Evolutionary conservation across 1,139 yeast species (phyloP).

Genomic region (Suhomyces maxii): DNA sequence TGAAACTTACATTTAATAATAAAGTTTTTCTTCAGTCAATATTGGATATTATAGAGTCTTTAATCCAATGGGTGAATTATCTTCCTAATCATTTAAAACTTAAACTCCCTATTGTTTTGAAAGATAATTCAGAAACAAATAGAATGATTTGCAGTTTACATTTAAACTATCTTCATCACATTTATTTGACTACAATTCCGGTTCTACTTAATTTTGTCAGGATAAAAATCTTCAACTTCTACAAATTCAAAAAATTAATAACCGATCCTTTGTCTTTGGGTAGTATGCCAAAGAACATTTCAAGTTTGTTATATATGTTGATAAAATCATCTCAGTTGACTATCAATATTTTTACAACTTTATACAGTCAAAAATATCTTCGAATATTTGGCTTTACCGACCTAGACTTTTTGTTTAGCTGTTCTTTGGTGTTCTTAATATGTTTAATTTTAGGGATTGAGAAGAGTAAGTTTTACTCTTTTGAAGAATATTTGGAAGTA

Average conservation of each 20-base stretch:
- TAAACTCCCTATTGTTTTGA: slow-evolving; percentile 11
- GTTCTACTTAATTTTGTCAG: slow-evolving; percentile 26
- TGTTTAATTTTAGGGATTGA: slow-evolving; percentile 21
- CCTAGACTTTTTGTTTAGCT: slow-evolving; percentile 26
- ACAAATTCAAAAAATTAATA: slow-evolving; percentile 6
- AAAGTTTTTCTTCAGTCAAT: slow-evolving; percentile 20
- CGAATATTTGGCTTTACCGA: slow-evolving; percentile 30
- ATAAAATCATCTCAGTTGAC: slow-evolving; percentile 28
- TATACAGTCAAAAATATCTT: slow-evolving; percentile 20
- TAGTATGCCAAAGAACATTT: slow-evolving; percentile 23
- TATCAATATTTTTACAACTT: slow-evolving; percentile 24
- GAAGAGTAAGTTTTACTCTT: slow-evolving; percentile 12
- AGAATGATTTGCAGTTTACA: slow-evolving; percentile 28
- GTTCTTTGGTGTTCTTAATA: slow-evolving; percentile 25
- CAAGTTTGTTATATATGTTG: slow-evolving; percentile 20
- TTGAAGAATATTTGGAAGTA: slow-evolving; percentile 22
- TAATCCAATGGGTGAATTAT: slow-evolving; percentile 24
- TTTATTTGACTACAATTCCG: slow-evolving; percentile 30
- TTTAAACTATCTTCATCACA: slow-evolving; percentile 31
- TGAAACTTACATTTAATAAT: slow-evolving; percentile 18
- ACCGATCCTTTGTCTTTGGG: slow-evolving; percentile 9
- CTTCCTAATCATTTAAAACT: slow-evolving; percentile 23
- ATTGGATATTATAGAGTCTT: slow-evolving; percentile 19
- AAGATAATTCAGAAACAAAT: slow-evolving; percentile 13
- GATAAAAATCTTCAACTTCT: slow-evolving; percentile 14